Evolutionary conservation across 495 filamentous ascomycete genomes (phyloP), one percentile per base, ranked within the genome.

Genomic region (Cryomyces minteri): DNA sequence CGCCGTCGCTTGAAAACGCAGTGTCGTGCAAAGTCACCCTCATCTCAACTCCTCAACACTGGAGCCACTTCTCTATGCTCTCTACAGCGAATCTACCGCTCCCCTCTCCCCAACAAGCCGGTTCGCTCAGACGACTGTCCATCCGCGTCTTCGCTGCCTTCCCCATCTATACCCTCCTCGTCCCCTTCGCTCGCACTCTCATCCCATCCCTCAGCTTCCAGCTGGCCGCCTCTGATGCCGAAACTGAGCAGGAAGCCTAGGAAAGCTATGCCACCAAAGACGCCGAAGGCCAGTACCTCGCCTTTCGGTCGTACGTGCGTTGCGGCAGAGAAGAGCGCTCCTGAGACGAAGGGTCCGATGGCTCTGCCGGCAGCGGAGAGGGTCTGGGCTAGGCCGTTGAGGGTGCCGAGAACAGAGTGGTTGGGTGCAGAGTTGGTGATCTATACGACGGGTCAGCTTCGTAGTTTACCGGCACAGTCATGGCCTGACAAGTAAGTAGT

Each of bases 331-430:
- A 92, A 96, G 0, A 98, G 63, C 3, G 76, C 74, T 1, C 90
- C 90, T 0, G 84, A 84, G 4, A 94, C 62, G 57, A 96, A 87
- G 0, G 90, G 90, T 0, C 90, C 92, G 0, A 83, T 70, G 31
- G 88, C 84, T 41, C 90, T 76, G 25, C 90, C 90, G 1, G 82
- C 88, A 0, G 92, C 90, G 6, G 85, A 90, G 3, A 98, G 74
- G 0, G 86, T 92, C 61, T 98, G 90, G 4, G 90, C 90, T 14
- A 98, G 76, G 31, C 90, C 90, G 50, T 96, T 94, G 31, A 98
- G 66, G 1, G 82, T 88, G 8, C 90, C 90, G 0, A 98, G 70
- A 4, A 85, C 85, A 25, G 80, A 78, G 58, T 93, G 73, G 32
- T 86, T 83, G 0, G 84, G 85, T 2, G 84, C 84, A 2, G 83